Evolutionary conservation across 2,329 filamentous ascomycete genomes (phyloP).

Genomic region (Madurella fahalii): DNA sequence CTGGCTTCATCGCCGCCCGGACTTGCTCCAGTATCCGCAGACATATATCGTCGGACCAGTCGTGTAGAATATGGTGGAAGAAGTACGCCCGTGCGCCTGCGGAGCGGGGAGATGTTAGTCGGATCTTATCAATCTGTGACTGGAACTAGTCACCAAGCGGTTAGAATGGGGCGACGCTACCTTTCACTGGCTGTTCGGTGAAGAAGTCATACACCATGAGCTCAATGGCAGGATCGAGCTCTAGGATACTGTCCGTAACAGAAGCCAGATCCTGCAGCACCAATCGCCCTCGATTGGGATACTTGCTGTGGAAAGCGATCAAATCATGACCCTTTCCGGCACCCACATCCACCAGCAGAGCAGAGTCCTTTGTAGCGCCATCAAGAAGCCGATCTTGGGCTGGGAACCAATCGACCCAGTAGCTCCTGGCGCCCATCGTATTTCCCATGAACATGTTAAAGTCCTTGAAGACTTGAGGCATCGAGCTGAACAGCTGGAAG

Average conservation of each 20-base stretch:
- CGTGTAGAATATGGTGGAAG: constrained; percentile 29
- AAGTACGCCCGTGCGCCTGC: constrained; percentile 25
- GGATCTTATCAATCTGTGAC: too few species aligned
- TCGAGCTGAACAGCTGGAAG: not conserved
- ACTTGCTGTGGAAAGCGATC: not conserved
- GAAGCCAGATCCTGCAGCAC: not conserved
- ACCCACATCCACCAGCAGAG: not conserved
- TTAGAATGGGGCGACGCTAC: not conserved
- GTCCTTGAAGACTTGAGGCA: not conserved
- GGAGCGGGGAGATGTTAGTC: not conserved
- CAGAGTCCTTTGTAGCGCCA: not conserved
- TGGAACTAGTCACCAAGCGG: not conserved
- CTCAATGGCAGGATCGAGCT: not conserved
- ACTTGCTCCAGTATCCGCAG: constrained; percentile 27
- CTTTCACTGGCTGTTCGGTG: constrained; percentile 5
- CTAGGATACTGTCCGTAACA: not conserved
- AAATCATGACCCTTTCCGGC: not conserved
- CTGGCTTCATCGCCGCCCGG: constrained; percentile 30
- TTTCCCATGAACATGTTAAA: not conserved
- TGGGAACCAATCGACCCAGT: not conserved
- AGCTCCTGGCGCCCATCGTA: not conserved
- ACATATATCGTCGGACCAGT: constrained; percentile 30
- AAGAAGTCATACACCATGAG: constrained; percentile 12
- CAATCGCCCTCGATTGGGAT: not conserved
- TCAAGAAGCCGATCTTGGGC: not conserved